These are phyloP conservation scores for Botrytis aclada DNA, from an alignment of 2,329 filamentous ascomycete species.

Conservation along the genomic window DNA sequence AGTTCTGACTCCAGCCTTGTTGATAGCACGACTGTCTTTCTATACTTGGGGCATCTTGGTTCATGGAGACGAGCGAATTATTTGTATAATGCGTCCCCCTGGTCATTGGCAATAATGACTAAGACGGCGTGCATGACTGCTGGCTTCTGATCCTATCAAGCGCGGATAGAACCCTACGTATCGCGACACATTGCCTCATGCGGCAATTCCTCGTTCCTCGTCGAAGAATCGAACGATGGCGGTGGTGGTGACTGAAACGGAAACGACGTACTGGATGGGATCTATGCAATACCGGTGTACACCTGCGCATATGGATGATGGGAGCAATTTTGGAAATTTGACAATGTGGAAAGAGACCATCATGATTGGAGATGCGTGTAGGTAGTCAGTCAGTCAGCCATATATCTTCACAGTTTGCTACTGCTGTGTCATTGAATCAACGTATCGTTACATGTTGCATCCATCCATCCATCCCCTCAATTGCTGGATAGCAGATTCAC, in stretches of 20 bases:
- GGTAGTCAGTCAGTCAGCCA: neutral
- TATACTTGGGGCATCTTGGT: neutral
- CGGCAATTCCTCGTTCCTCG: neutral
- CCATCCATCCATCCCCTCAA: neutral
- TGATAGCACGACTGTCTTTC: neutral
- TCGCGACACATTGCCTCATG: neutral
- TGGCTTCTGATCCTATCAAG: neutral
- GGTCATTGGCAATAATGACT: neutral
- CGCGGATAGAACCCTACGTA: neutral
- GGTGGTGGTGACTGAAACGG: neutral
- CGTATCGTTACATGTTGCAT: neutral
- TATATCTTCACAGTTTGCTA: neutral
- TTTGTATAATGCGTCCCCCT: neutral
- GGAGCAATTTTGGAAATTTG: neutral
- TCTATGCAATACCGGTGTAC: neutral
- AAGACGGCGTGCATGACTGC: constrained; percentile 3
- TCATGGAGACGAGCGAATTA: neutral
- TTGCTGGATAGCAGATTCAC: neutral
- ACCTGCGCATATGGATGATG: neutral
- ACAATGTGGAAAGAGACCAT: neutral
- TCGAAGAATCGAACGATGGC: neutral
- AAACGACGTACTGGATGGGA: neutral
- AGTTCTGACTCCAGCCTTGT: neutral
- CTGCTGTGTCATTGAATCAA: neutral
- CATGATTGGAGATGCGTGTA: neutral